Evolutionary conservation across 1,284 basidiomycete genomes (phyloP), one percentile per base, ranked within the genome.

Genomic region (Schizopora paradoxa): DNA sequence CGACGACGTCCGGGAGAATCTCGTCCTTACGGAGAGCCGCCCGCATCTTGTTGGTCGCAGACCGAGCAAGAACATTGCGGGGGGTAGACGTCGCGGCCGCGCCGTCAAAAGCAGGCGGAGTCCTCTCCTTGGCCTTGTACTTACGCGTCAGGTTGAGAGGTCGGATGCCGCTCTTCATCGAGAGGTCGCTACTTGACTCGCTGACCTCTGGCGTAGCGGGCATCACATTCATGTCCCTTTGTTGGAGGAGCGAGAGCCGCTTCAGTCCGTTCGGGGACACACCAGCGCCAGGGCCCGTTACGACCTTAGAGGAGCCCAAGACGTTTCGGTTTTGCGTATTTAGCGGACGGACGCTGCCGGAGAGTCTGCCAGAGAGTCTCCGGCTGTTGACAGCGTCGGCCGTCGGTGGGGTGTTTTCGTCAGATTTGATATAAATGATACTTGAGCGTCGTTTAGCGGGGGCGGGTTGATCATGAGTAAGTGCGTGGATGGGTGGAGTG

Each of bases 351-450:
- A 68, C 22, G 60, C 48, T 13, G 19, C 25, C 22, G 8, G 51
- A 31, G 46, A 42, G 16, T 52, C 45, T 21, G 43, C 46, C 16
- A 38, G 50, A 47, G 58, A 56, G 29, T 59, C 49, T 31, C n/a
- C n/a, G n/a, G n/a, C n/a, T n/a, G 58, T 57, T 32, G 60, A 58
- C 39, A 63, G 54, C 36, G 59, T 56, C 23, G 56, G 46, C 36
- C 60, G 59, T 64, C 54, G 45, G 54, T 13, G 28, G 5, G 21
- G 49, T 49, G 53, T 69, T 62, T 57, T 76, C 67, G 53, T 74
- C 70, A 45, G 79, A 79, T 63, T 72, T 76, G 57, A 79, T 75
- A 64, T 82, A 81, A 49, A 73, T 64, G 61, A 82, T 77, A 56
- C 76, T 79, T 45, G 80, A 78, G 53, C 73, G 73, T 53, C 68